Evolutionary conservation across 2,329 filamentous ascomycete species (phyloP).

Genomic region (Arachnopeziza araneosa): DNA sequence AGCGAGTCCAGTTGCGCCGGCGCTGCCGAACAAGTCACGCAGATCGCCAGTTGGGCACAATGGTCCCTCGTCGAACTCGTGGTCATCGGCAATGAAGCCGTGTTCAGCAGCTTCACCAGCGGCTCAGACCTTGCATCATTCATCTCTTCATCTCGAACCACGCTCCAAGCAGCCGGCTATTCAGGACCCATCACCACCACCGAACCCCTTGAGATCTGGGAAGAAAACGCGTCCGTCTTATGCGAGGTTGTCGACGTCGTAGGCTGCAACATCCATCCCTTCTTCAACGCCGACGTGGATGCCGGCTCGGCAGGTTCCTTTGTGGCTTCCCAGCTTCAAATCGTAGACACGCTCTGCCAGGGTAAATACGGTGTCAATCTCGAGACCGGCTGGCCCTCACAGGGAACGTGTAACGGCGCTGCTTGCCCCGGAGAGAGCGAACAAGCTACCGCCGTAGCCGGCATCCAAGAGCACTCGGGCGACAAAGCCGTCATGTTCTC

Average conservation of each 20-base stretch:
- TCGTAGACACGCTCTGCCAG: constrained; percentile 65
- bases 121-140: constrained; percentile 62
- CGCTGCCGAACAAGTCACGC: constrained; percentile 61
- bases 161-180: constrained; percentile 63
- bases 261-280: constrained; percentile 85
- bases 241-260: constrained; percentile 73
- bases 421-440: constrained; percentile 62
- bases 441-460: constrained; percentile 67
- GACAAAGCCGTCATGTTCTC: constrained; percentile 75
- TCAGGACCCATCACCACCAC: constrained; percentile 73
- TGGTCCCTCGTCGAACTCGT: constrained; percentile 70
- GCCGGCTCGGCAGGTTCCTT: constrained; percentile 69
- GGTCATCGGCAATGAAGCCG: constrained; percentile 85
- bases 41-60: constrained; percentile 65
- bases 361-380: constrained; percentile 72
- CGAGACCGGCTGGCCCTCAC: constrained; percentile 84
- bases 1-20: constrained; percentile 53
- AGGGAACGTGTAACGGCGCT: constrained; percentile 62
- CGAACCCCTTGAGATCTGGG: constrained; percentile 76
- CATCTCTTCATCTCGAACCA: constrained; percentile 59
- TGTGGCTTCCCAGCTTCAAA: constrained; percentile 64
- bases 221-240: constrained; percentile 53
- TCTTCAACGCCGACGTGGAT: constrained; percentile 72
- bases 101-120: constrained; percentile 67
- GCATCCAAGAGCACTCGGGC: constrained; percentile 62